Evolutionary conservation across 768 basidiomycete genomes (phyloP), one percentile per base, ranked within the genome.

Genomic region (Xerocomellus chrysenteron): DNA sequence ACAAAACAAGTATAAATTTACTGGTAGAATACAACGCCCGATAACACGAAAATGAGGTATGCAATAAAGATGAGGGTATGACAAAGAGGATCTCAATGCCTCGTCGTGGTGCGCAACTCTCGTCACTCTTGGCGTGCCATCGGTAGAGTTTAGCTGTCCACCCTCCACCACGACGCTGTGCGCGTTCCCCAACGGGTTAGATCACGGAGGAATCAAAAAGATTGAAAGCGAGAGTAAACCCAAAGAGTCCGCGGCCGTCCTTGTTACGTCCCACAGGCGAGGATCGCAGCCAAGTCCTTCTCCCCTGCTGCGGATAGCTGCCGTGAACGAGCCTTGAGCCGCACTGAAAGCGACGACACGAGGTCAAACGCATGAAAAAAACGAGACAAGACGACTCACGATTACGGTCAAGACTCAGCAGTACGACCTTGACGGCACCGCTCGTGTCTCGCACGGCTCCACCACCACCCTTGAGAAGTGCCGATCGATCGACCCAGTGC

Each of bases 351-450:
- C 54, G n/a, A 55, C 8, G 35, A 39, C 26, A 51, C 41, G 45
- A 55, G 43, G 52, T 61, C 57, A 59, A 50, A 41, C 61, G 43
- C 33, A 39, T n/a, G 39, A 17, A 17, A 63, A 57, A 58, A 37
- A 63, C 32, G 47, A 62, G 46, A 49, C 47, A 54, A 58, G 32
- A 39, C 46, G 14, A 82, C 90, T 75, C 67, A 93, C 91, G 74
- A 74, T 97, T 98, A 21, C 96, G 86, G 74, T 99, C 96, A 59
- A 96, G 81, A 65, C 87, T 95, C 35, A 98, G 78, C 48, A 99
- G 74, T 1, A 96, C 86, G 54, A 97, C 95, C 73, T 94, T 94
- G 48, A 86, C 82, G 21, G 84, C 82, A 59, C 70, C 73, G 28
- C 73, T 68, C 19, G 72, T 74, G 24, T 81, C 79, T 46, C 67